Base-by-base conservation (phyloP, 1,284 basidiomycete species). In the Marasmius sp. region DNA sequence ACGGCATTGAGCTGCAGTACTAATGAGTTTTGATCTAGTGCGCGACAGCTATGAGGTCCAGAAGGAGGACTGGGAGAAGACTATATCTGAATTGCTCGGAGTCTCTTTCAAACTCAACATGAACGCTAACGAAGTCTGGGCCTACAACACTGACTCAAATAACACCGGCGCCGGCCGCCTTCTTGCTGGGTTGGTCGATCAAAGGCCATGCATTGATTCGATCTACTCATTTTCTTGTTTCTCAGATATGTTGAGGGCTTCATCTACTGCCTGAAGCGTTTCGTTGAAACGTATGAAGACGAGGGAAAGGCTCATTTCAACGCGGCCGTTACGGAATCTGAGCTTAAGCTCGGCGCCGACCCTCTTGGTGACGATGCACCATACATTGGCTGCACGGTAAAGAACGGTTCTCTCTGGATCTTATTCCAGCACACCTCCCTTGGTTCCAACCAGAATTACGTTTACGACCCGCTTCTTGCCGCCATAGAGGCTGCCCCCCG, bases 281-380 rank as follows among this genome's bases (percentile, higher is more conserved):
- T 59, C 41, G n/a, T 61, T 36, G 54, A 56, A 38, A 64, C 59
- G 39, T 64, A 69, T 59, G 72, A 68, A n/a, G 72, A 74, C 12
- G 67, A 73, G 14, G 76, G 75, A 16, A 73, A 72, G 56, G 58
- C 59, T 7, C 71, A 74, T 61, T 76, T 77, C 71, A 75, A 76
- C 67, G 70, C 71, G 12, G 73, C 72, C 3, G 75, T 78, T 11
- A 66, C 69, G 48, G 64, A 73, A 39, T 64, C 70, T 10, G 70
- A 75, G 62, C 63, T 78, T 58, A 68, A 65, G 27, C 27, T 77
- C 36, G 65, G 65, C 22, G 75, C 73, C 34, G 74, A 76, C 63
- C 67, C 71, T 18, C 63, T 64, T 6, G 75, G 74, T 20, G 70
- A 73, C 20, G 61, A 69, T 41, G 74, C 68, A 34, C 53, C 66